Evolutionary conservation across 2,329 filamentous ascomycete species (phyloP).

Genomic region (Apiospora pterosperma): DNA sequence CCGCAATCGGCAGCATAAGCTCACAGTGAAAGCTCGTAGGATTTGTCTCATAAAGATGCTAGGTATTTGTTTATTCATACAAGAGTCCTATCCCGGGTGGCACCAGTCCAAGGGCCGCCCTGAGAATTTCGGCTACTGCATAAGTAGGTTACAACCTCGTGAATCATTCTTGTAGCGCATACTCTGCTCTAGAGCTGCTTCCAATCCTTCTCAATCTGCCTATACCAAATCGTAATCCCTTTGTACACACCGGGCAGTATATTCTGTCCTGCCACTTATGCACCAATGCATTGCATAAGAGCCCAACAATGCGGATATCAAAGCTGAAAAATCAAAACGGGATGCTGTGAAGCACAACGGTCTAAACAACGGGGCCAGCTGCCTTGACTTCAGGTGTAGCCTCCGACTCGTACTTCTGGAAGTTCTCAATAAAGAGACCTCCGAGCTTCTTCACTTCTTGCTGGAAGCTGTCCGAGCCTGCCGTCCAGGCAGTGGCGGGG

Average conservation of each 20-base stretch:
- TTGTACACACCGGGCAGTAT: background rate
- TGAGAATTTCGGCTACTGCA: background rate
- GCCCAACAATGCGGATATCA: background rate
- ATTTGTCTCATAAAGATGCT: background rate
- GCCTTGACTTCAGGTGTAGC: constrained; percentile 77
- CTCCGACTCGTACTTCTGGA: constrained; percentile 88
- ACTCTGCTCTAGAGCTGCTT: constrained; percentile 9
- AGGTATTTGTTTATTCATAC: background rate
- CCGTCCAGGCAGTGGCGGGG: constrained; percentile 89
- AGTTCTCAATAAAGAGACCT: constrained; percentile 90
- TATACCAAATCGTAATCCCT: background rate
- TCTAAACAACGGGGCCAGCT: constrained; percentile 49
- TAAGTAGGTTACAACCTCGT: background rate
- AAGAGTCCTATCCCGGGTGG: background rate
- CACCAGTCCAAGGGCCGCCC: background rate
- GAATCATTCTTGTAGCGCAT: background rate
- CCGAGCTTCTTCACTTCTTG: constrained; percentile 88
- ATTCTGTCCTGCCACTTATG: background rate
- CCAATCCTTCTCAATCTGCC: background rate
- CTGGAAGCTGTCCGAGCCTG: constrained; percentile 76
- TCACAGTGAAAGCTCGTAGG: background rate
- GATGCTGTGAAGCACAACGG: background rate
- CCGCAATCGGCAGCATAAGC: background rate
- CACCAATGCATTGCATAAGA: background rate
- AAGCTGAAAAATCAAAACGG: constrained; percentile 1